Evolutionary conservation across 148 eudicot genomes (phyloP).

Genomic region (Camellia lanceoleosa): DNA sequence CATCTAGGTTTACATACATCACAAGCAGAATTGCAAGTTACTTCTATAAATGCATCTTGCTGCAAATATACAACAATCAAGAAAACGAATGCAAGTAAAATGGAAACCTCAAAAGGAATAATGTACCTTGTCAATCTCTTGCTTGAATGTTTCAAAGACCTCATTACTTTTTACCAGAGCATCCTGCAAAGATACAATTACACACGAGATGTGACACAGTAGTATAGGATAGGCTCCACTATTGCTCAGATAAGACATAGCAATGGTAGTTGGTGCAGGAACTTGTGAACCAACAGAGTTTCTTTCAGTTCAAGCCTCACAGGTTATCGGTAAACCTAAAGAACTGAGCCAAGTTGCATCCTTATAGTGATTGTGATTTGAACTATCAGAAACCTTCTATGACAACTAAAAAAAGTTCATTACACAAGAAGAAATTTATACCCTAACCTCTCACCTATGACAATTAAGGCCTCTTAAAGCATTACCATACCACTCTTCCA

Average conservation of each 20-base stretch:
- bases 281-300: neutral
- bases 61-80: neutral
- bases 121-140: conserved; percentile 91
- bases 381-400: too few species aligned
- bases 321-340: too few species aligned
- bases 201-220: neutral
- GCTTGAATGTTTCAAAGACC: conserved; percentile 93
- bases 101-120: conserved; percentile 3
- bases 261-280: neutral
- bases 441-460: neutral
- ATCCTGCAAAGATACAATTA: conserved; percentile 52
- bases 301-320: neutral
- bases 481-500: neutral
- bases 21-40: conserved; percentile 16
- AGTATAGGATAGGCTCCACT: neutral
- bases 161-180: conserved; percentile 94
- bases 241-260: neutral
- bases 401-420: too few species aligned
- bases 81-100: conserved; percentile 7
- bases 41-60: conserved; percentile 15
- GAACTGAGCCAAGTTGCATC: too few species aligned
- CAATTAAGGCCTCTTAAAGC: neutral
- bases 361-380: too few species aligned
- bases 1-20: conserved; percentile 56
- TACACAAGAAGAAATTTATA: neutral